Conservation (phyloP, 2,329 filamentous ascomycete species). For the Penicillium sp. region DNA sequence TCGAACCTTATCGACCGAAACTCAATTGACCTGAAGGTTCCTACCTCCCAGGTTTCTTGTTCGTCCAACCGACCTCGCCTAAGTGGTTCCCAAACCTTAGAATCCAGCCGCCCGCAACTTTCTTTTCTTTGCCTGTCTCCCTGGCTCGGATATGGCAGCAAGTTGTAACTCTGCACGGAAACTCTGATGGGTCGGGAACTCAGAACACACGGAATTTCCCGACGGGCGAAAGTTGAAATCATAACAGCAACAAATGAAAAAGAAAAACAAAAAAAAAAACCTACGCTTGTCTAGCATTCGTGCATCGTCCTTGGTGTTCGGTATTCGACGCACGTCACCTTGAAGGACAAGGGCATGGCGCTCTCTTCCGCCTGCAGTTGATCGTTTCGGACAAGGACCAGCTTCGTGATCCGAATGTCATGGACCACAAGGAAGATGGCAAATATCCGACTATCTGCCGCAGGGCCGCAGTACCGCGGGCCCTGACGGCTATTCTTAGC, state of each 20-base stretch:
- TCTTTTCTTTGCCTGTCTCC: background rate
- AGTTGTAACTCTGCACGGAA: slow-evolving; percentile 4
- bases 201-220: too few relatives aligned
- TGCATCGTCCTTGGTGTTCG: too few relatives aligned
- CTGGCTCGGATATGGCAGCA: background rate
- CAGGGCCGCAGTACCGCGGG: slow-evolving; percentile 5
- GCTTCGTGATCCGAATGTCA: too few relatives aligned
- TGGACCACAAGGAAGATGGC: too few relatives aligned
- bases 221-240: too few relatives aligned
- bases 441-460: slow-evolving; percentile 10
- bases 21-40: slow-evolving; percentile 4
- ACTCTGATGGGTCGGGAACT: too few relatives aligned
- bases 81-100: slow-evolving; percentile 1
- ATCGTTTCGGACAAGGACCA: too few relatives aligned
- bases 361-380: background rate
- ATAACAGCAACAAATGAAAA: too few relatives aligned
- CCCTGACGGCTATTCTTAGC: slow-evolving; percentile 17
- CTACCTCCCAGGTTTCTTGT: background rate
- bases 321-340: background rate
- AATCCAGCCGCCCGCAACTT: background rate
- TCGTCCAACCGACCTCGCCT: slow-evolving; percentile 1
- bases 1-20: slow-evolving; percentile 1
- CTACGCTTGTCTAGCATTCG: too few relatives aligned
- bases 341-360: background rate
- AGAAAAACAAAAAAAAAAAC: too few relatives aligned